phyloP scores from a whole-genome alignment of 1,139 yeast genomes.

The Kodamaea arcana region DNA sequence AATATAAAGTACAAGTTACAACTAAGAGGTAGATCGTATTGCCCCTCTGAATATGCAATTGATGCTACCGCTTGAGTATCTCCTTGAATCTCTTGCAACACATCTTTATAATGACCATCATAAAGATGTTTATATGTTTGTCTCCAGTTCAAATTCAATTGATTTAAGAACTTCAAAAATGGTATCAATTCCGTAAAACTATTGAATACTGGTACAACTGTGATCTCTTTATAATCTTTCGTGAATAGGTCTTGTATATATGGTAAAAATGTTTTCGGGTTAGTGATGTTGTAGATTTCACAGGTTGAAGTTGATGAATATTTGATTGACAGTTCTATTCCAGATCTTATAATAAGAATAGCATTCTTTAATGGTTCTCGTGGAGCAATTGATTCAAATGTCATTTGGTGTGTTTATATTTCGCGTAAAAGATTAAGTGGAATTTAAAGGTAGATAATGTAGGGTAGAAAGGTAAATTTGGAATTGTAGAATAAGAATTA shows the following conservation, averaged over 20 bases:
- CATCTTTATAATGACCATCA: slow-evolving; percentile 4
- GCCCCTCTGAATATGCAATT: slow-evolving; percentile 11
- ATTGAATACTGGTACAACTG: slow-evolving; percentile 14
- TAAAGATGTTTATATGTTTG: slow-evolving; percentile 4
- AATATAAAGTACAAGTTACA: slow-evolving; percentile 17
- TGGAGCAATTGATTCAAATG: neutral
- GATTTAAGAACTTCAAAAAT: slow-evolving; percentile 11
- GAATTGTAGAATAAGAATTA: too few species aligned
- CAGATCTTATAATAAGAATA: slow-evolving; percentile 3
- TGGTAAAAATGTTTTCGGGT: slow-evolving; percentile 16
- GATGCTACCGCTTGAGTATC: neutral
- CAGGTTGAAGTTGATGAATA: slow-evolving; percentile 2
- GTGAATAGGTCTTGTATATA: slow-evolving; percentile 16
- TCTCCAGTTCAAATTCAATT: slow-evolving; percentile 4
- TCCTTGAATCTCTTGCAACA: slow-evolving; percentile 9
- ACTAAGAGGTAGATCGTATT: slow-evolving; percentile 18
- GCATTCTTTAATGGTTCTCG: neutral
- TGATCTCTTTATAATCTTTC: slow-evolving; percentile 7
- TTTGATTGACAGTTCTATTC: slow-evolving; percentile 6
- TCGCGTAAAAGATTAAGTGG: too few species aligned
- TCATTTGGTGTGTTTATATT: neutral
- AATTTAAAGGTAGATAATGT: too few species aligned
- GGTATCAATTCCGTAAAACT: slow-evolving; percentile 12
- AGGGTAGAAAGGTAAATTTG: too few species aligned
- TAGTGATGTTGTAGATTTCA: slow-evolving; percentile 23